phyloP scores from a whole-genome alignment of 2,329 filamentous ascomycete genomes.

The Karstenula rhodostoma region DNA sequence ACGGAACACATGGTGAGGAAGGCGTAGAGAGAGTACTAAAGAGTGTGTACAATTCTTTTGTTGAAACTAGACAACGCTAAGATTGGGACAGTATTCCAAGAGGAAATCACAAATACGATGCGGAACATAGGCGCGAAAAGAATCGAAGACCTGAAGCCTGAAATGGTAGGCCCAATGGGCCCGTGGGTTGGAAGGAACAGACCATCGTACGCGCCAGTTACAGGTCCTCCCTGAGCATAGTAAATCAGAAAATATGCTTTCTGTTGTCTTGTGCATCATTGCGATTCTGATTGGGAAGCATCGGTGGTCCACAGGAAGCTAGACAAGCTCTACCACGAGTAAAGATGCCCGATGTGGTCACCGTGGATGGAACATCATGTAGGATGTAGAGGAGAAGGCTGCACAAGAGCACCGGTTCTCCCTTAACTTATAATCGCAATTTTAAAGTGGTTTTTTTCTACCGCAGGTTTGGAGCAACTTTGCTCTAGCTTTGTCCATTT shows the following conservation, averaged over 20 bases:
- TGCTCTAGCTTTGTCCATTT: no score
- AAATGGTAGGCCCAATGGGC: slow-evolving; percentile 11
- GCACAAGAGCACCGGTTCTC: no score
- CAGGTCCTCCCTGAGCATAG: not conserved
- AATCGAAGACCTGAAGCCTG: slow-evolving; percentile 9
- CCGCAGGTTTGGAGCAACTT: no score
- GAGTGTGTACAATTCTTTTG: not conserved
- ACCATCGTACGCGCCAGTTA: slow-evolving; percentile 2
- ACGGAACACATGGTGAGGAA: not conserved
- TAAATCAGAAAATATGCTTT: not conserved
- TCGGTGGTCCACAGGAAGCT: not conserved
- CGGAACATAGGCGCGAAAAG: slow-evolving; percentile 8
- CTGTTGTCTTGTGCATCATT: not conserved
- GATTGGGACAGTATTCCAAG: not conserved
- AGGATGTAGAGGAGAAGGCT: no score
- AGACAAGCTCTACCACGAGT: no score
- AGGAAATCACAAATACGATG: slow-evolving; percentile 13
- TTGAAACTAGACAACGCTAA: not conserved
- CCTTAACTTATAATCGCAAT: no score
- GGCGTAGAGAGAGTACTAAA: not conserved
- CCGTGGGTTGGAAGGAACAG: slow-evolving; percentile 11
- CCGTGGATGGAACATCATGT: no score
- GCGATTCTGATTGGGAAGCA: not conserved
- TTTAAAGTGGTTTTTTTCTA: no score
- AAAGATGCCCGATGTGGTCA: no score